phyloP scores from a whole-genome alignment of 495 filamentous ascomycete genomes.

The Aspergillus bridgeri region DNA sequence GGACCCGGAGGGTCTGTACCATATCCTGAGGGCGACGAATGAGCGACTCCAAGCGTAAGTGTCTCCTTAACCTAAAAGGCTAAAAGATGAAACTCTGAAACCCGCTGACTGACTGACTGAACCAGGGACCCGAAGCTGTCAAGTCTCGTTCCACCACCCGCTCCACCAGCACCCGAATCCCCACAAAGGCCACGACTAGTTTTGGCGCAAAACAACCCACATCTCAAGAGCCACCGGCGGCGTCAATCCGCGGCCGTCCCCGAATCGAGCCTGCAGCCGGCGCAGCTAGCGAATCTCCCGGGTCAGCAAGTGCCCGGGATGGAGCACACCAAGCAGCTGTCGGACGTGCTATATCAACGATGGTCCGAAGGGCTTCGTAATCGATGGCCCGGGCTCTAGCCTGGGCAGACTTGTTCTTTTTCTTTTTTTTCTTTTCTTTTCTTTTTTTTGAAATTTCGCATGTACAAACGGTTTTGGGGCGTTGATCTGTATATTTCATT shows the following conservation, averaged over 20 bases:
- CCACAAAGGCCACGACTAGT: constrained; percentile 62
- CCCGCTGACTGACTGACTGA: constrained; percentile 10
- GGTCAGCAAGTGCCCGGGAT: constrained; percentile 63
- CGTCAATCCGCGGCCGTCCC: constrained; percentile 55
- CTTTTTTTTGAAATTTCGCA: constrained; percentile 3
- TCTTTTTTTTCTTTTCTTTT: constrained; percentile 5
- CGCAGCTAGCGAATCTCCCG: constrained; percentile 39
- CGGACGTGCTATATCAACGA: constrained; percentile 83
- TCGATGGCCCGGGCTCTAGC: constrained; percentile 66
- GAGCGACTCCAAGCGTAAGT: constrained; percentile 52
- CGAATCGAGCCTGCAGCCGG: constrained; percentile 33
- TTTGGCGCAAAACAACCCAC: constrained; percentile 78
- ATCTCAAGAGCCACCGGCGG: constrained; percentile 72
- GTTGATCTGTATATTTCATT: constrained; percentile 4
- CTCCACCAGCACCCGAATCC: constrained; percentile 36
- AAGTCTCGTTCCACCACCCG: constrained; percentile 41
- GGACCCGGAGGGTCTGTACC: constrained; percentile 87
- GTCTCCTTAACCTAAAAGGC: background rate
- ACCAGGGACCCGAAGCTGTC: constrained; percentile 52
- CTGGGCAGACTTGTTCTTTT: constrained; percentile 3
- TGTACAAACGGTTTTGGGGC: background rate
- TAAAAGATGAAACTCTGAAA: no score
- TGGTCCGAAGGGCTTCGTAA: constrained; percentile 83
- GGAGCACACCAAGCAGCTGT: constrained; percentile 86
- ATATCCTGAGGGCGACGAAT: constrained; percentile 70